phyloP scores from a whole-genome alignment of 306 rosid genomes.

The Pterocarpus santalinus region DNA sequence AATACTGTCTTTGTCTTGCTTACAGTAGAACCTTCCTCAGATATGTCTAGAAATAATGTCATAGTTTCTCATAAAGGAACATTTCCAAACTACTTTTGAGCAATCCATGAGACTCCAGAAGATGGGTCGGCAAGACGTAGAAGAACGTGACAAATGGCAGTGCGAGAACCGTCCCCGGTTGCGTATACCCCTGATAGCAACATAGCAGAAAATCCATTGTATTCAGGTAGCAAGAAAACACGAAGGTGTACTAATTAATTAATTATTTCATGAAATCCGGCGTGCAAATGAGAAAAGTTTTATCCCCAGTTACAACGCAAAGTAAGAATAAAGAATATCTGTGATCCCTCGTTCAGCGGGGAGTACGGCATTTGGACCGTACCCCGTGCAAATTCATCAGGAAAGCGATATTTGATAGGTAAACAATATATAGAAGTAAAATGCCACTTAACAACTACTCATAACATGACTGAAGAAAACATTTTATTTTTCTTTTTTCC shows the following conservation, averaged over 20 bases:
- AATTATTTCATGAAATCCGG: neutral
- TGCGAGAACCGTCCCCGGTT: conserved; percentile 44
- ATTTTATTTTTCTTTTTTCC: no score
- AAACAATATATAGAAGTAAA: neutral
- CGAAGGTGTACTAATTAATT: neutral
- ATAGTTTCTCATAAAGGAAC: neutral
- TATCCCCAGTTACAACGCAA: neutral
- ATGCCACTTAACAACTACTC: neutral
- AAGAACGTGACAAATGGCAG: conserved; percentile 33
- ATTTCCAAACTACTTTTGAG: neutral
- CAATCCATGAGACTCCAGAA: neutral
- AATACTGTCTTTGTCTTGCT: neutral
- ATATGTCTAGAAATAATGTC: neutral
- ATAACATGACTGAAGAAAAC: neutral
- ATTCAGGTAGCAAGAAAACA: neutral
- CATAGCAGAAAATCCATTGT: neutral
- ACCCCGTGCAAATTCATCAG: neutral
- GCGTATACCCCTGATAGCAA: conserved; percentile 23
- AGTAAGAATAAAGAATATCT: neutral
- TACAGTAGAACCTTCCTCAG: conserved; percentile 44
- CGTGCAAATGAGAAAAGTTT: neutral
- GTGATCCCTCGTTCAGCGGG: neutral
- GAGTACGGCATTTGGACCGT: neutral
- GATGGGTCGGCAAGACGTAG: conserved; percentile 20
- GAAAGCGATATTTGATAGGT: neutral